Evolutionary conservation across 306 rosid genomes (phyloP), one percentile per base, ranked within the genome.

Genomic region (Dalbergia cochinchinensis): DNA sequence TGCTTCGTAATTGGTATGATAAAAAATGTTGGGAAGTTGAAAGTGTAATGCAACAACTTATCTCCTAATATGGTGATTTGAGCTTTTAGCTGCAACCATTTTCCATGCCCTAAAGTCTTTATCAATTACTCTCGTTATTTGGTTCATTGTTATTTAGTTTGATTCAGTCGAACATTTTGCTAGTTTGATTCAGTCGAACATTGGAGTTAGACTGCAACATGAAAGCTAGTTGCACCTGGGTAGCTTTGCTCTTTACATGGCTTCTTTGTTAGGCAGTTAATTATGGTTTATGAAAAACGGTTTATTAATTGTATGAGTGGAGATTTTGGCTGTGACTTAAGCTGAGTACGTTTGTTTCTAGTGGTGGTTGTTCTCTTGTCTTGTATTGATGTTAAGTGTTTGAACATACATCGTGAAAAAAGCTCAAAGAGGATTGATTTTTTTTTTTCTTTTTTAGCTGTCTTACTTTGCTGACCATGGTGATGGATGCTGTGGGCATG

Each of bases 401-500:
- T 41, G 39, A 55, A 55, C 11, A 44, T 45, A 13, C 33, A 11
- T 16, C 0, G 60, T 62, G 67, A 12, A 65, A 26, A 50, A 35
- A 39, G 31, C 33, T 73, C 50, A 74, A 45, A 18, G 63, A 50
- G 26, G 33, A 22, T 55, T 76, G 16, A 6, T 37, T 76, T 60
- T 55, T 58, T 81, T 57, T 73, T 60, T 55, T 58, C 79, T 57
- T 73, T 33, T 78, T 67, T 78, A 65, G 39, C 71, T 72, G 75
- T 22, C 63, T 73, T 55, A 4, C 66, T 66, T 77, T 73, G 45
- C 41, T 78, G 73, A 78, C 18, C 79, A 68, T 85, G 83, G 89
- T 82, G 86, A 87, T 59, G 50, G 82, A 69, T 83, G 85, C 65
- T 75, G 78, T 39, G 73, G 86, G 15, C 39, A 8, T 58, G 81